Evolutionary conservation across 305 asterid species (phyloP).

Genomic region (Salvia sclarea): DNA sequence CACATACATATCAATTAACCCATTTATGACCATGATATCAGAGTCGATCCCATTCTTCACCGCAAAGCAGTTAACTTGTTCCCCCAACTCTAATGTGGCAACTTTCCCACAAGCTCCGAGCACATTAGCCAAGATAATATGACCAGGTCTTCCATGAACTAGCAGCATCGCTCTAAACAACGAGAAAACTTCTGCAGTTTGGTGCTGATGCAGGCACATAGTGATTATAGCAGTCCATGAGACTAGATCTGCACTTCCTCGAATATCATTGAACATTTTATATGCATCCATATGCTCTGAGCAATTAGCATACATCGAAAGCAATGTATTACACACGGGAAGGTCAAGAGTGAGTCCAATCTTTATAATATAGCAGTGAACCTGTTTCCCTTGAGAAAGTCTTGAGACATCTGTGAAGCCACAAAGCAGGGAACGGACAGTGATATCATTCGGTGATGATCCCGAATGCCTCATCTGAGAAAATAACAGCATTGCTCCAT

Average conservation of each 20-base stretch:
- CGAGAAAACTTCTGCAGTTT: slow-evolving; percentile 48
- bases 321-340: slow-evolving; percentile 65
- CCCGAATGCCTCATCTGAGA: slow-evolving; percentile 60
- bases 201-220: slow-evolving; percentile 49
- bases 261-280: slow-evolving; percentile 49
- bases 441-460: slow-evolving; percentile 56
- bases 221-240: slow-evolving; percentile 75
- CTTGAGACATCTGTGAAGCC: slow-evolving; percentile 44
- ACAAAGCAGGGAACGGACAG: slow-evolving; percentile 67
- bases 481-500: slow-evolving; percentile 51
- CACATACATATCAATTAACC: slow-evolving; percentile 66
- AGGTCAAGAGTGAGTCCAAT: slow-evolving; percentile 44
- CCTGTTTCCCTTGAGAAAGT: slow-evolving; percentile 59
- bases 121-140: slow-evolving; percentile 48
- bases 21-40: slow-evolving; percentile 52
- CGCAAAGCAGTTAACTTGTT: slow-evolving; percentile 47
- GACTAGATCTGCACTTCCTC: slow-evolving; percentile 55
- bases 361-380: slow-evolving; percentile 60
- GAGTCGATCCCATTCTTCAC: slow-evolving; percentile 47
- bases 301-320: slow-evolving; percentile 71
- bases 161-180: slow-evolving; percentile 53
- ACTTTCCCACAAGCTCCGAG: slow-evolving; percentile 61
- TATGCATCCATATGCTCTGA: slow-evolving; percentile 45
- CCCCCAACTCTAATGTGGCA: slow-evolving; percentile 57
- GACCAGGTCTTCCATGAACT: slow-evolving; percentile 52